These are phyloP conservation scores for Akanthomyces uredinophilus DNA, from an alignment of 2,329 filamentous ascomycete species.

Conservation along the genomic window DNA sequence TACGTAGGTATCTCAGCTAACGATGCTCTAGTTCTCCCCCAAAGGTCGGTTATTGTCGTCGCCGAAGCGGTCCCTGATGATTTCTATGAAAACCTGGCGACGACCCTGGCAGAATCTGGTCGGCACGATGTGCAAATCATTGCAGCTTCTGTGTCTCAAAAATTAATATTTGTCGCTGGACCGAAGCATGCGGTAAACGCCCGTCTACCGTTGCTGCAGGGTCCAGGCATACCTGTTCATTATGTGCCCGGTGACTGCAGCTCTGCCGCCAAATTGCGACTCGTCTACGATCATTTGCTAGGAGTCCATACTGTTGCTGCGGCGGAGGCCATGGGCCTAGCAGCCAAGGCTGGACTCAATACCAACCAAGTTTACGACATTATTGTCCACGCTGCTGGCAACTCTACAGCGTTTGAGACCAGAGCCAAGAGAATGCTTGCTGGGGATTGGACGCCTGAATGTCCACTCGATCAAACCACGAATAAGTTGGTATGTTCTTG, in stretches of 20 bases:
- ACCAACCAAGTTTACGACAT: slow-evolving; percentile 28
- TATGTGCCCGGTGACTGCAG: not conserved
- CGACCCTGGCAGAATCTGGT: not conserved
- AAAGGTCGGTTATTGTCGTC: not conserved
- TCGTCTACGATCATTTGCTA: slow-evolving; percentile 48
- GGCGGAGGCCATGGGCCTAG: slow-evolving; percentile 48
- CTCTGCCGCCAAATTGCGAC: slow-evolving; percentile 39
- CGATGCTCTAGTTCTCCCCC: not conserved
- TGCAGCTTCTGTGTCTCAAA: not conserved
- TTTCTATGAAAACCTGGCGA: not conserved
- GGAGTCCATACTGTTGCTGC: slow-evolving; percentile 47
- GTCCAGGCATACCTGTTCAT: not conserved
- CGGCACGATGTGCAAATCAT: not conserved
- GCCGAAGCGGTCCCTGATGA: not conserved
- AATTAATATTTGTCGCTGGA: slow-evolving; percentile 1
- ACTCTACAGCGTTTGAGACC: slow-evolving; percentile 53
- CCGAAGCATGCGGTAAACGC: not conserved
- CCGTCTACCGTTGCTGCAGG: not conserved
- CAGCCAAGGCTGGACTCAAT: slow-evolving; percentile 42
- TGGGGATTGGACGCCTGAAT: slow-evolving; percentile 39
- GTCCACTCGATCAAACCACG: slow-evolving; percentile 31
- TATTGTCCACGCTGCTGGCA: slow-evolving; percentile 26
- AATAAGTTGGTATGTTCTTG: slow-evolving; percentile 29
- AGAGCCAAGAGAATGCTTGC: slow-evolving; percentile 48
- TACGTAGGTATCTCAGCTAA: not conserved